Base-by-base conservation (phyloP, 1,284 basidiomycete genomes). In the Cryptococcus floricola region DNA sequence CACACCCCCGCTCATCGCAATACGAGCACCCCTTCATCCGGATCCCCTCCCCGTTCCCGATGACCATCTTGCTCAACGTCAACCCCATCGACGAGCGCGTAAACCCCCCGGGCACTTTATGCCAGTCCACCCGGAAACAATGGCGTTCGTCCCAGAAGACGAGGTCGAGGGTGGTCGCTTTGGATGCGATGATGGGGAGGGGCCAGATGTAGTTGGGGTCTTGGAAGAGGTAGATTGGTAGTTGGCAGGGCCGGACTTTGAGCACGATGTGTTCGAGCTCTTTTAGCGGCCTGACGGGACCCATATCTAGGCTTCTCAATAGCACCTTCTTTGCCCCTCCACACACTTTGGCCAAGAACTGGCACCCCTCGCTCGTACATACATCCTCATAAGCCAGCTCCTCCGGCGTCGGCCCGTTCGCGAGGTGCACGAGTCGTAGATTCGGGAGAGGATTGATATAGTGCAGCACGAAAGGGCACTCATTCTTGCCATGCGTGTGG, bases 281-380 rank as follows among this genome's bases (percentile, higher is more conserved):
- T 12, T 27, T 31, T 14, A 52, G 38, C 18, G 25, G 16, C 19
- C 12, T 25, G 19, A 48, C 19, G 10, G 41, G 23, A 12, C 13
- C 34, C 13, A 54, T 18, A 14, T 50, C 48, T 7, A 47, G 10
- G 2, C 48, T 19, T 13, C 58, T 46, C 18, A 60, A 16, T 13
- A 60, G 28, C n/a, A 52, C 54, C 9, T 37, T 41, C 4, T 25
- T 23, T 0, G 58, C 48, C 9, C 42, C 27, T 5, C 18, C 14
- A 23, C 58, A 60, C 4, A 52, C 58, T 25, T 60, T 60, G 9
- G 10, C 42, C 18, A 60, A 18, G 39, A 60, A 60, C 39, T 60
- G 58, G 46, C 58, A 60, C 19, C 23, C 39, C 14, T 45, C 47
- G 18, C 25, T n/a, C 13, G 13, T 34, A 27, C 52, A 48, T 1